Evolutionary conservation across 2,329 filamentous ascomycete species (phyloP), one percentile per base, ranked within the genome.

Genomic region (Cladosporium halotolerans): DNA sequence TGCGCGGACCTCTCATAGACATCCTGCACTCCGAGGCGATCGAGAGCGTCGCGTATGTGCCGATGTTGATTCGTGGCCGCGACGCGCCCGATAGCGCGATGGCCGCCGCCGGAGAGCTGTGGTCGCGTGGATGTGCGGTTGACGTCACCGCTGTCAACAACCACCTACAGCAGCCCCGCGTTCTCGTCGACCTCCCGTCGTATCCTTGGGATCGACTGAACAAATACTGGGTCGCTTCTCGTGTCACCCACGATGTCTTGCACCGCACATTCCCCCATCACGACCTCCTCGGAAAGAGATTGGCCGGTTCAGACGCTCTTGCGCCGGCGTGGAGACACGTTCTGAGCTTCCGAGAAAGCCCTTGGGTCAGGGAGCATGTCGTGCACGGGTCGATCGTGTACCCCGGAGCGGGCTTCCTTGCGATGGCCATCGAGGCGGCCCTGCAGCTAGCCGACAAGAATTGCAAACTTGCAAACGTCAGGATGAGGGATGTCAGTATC

Each of bases 401-500:
- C 28, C 59, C 59, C 8, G 59, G 45, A 3, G 58, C 58, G 16
- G 59, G 49, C 9, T 51, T 57, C 32, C 14, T 62, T 10, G 45
- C 49, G 14, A 56, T 56, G 53, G 59, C 59, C 14, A 43, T 62
- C 13, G 59, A 62, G 43, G 59, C 58, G 28, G 57, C 55, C n/a
- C 14, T 32, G 38, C 44, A 56, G 36, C 18, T 56, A 31, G 39
- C 42, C 18, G 23, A 53, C 44, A 44, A 16, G 38, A 73, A 72
- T 0, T 76, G 73, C 44, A 72, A 78, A 53, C 5, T 45, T 13
- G 13, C 11, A 4, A 19, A 42, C 11, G 16, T 42, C 39, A 42
- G 39, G 16, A 69, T 80, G n/a, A 67, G 62, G 7, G 60, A 76
- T 43, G 71, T 82, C 62, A 65, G 62, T 4, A 76, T 82, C 39